Percentiles rank a stretch among this genome's conserved stretches.
Conservation (phyloP, 2,329 filamentous ascomycete species). For the Penicillium olsonii region DNA sequence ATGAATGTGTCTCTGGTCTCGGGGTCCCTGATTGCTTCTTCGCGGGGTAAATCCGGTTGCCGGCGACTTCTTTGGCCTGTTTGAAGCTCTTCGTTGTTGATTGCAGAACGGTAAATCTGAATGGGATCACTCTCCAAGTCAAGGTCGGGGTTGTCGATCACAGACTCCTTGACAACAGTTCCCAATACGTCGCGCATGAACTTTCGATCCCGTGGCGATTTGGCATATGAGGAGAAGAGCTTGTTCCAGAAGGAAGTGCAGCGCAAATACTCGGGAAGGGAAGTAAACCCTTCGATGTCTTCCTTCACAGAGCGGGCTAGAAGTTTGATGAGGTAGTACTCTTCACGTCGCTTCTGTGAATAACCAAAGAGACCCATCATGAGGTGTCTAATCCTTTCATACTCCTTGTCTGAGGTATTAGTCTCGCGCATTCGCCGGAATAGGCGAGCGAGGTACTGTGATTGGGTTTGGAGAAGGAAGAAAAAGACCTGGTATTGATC, state of each 20-base stretch:
- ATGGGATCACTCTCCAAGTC: constrained; percentile 96
- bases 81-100: constrained; percentile 95
- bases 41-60: constrained; percentile 80
- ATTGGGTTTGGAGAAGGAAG: constrained; percentile 94
- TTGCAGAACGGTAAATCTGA: constrained; percentile 92
- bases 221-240: constrained; percentile 81
- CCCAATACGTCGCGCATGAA: constrained; percentile 86
- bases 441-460: constrained; percentile 86
- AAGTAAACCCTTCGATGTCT: constrained; percentile 73
- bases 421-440: constrained; percentile 83
- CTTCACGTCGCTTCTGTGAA: constrained; percentile 92
- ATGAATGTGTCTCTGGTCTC: constrained; percentile 94
- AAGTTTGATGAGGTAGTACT: constrained; percentile 93
- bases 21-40: constrained; percentile 91
- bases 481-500: constrained; percentile 97
- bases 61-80: constrained; percentile 82
- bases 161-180: constrained; percentile 82
- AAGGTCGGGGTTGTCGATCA: constrained; percentile 85
- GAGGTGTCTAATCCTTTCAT: constrained; percentile 86
- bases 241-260: constrained; percentile 94
- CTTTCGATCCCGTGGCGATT: constrained; percentile 88
- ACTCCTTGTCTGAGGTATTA: constrained; percentile 85
- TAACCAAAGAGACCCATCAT: constrained; percentile 98
- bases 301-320: constrained; percentile 80
- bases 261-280: constrained; percentile 80